These are phyloP conservation scores for Linum lewisii DNA, from an alignment of 345 rosid genomes.

Conservation along the genomic window DNA sequence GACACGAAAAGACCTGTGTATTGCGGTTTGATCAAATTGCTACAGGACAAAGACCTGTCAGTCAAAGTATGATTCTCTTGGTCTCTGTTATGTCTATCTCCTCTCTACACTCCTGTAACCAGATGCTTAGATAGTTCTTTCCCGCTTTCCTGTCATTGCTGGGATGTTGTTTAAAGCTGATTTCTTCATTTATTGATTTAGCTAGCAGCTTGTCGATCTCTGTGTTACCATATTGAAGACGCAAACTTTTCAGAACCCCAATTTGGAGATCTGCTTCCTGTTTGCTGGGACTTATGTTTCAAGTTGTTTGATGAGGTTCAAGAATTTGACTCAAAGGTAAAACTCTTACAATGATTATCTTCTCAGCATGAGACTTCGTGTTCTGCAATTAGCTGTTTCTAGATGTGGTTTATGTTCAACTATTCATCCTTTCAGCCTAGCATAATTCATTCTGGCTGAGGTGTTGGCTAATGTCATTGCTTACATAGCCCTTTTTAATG, in stretches of 20 bases:
- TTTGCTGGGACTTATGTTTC: constrained; percentile 86
- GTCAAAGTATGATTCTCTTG: constrained; percentile 54
- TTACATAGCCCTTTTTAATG: too few relatives aligned
- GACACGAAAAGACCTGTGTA: constrained; percentile 88
- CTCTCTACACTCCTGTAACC: neutral
- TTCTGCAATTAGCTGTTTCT: neutral
- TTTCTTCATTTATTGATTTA: constrained; percentile 30
- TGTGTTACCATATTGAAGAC: constrained; percentile 88
- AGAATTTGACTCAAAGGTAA: constrained; percentile 97
- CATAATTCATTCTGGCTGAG: neutral
- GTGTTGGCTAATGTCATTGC: neutral
- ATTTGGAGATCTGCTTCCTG: constrained; percentile 80
- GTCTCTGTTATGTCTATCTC: neutral
- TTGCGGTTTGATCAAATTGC: constrained; percentile 74
- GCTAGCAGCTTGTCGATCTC: constrained; percentile 96
- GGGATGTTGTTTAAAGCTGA: constrained; percentile 20
- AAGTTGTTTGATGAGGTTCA: constrained; percentile 86
- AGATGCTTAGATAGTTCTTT: neutral
- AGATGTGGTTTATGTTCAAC: neutral
- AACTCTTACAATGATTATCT: neutral
- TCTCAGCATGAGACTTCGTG: neutral
- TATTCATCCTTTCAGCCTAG: neutral
- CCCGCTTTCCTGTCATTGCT: constrained; percentile 1
- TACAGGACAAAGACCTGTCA: constrained; percentile 73
- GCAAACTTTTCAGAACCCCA: constrained; percentile 72